These are phyloP conservation scores for Leccinum boreale DNA, from an alignment of 768 basidiomycete species.

Conservation along the genomic window DNA sequence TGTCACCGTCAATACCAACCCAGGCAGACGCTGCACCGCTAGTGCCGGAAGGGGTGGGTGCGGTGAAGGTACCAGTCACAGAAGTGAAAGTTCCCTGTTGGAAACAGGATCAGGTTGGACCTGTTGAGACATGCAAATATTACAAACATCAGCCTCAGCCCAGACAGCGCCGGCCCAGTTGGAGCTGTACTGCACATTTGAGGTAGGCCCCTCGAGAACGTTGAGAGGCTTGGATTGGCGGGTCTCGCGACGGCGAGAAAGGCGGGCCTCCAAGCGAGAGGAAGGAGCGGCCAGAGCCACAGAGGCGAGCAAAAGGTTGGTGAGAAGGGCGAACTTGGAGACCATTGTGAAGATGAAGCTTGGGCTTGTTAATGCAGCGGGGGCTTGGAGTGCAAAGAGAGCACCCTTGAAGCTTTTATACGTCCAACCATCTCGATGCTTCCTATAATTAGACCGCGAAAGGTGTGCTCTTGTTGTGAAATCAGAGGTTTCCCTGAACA, in stretches of 20 bases:
- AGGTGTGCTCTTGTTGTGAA: neutral
- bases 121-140: neutral
- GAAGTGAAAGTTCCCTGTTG: slow-evolving; percentile 11
- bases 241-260: slow-evolving; percentile 13
- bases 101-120: neutral
- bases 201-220: neutral
- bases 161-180: slow-evolving; percentile 23
- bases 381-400: neutral
- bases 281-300: slow-evolving; percentile 15
- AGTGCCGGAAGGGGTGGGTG: slow-evolving; percentile 1
- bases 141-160: slow-evolving; percentile 11
- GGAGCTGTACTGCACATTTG: slow-evolving; percentile 10
- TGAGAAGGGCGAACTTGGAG: slow-evolving; percentile 15
- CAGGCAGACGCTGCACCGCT: slow-evolving; percentile 7
- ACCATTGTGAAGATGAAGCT: slow-evolving; percentile 11
- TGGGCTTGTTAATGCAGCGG: neutral
- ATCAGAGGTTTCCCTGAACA: neutral
- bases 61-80: slow-evolving; percentile 12
- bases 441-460: neutral
- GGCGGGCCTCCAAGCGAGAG: slow-evolving; percentile 11
- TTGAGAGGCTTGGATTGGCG: slow-evolving; percentile 13
- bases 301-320: slow-evolving; percentile 19
- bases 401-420: slow-evolving; percentile 12
- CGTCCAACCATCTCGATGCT: neutral
- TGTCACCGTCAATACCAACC: slow-evolving; percentile 18